Evolutionary conservation across 805 yeast species (phyloP), one percentile per base, ranked within the genome.

Genomic region (Kodamaea hsintzibuensis): DNA sequence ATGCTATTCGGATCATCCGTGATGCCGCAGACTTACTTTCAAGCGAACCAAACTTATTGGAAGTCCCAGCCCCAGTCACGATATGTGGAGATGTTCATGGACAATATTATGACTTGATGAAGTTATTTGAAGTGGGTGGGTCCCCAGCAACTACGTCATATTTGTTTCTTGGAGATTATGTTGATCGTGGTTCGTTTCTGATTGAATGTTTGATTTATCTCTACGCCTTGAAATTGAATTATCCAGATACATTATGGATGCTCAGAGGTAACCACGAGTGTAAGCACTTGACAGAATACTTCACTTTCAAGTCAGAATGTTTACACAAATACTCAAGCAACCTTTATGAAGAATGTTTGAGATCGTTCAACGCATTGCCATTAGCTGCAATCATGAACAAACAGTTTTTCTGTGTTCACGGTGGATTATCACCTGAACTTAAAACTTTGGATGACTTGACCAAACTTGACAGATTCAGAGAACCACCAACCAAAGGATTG

Each of bases 61-160:
- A 79, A 16, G 88, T 95, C 1, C 92, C 91, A 2, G 96, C 97
- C 0, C 99, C 98, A 0, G 89, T 93, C 2, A 92, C 97, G 0
- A 91, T 93, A 2, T 91, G 98, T 73, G 99, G 99, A 53, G 98
- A 93, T 71, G 81, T 92, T n/a, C 98, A 93, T 70, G 99, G 99
- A 14, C 98, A 93, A 69, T 91, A 82, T 68, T 92, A 82, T 68
- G 99, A 93, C 69, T 77, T 93, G 61, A 78, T 92, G 82, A 91
- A 92, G 70, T 74, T 93, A 44, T 89, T 93, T 65, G 98, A 93
- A 67, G 93, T 91, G 14, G 96, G 97, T 40, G 98, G 98, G 1
- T 85, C 87, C 64, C 97, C 98, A 10, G 77, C 73, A 13, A 71
- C 66, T n/a, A 86, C 96, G 1, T 79, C 88, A 16, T 93, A 90